Conservation (phyloP, 2,329 filamentous ascomycete species). For the Sclerotiophoma versabilis region DNA sequence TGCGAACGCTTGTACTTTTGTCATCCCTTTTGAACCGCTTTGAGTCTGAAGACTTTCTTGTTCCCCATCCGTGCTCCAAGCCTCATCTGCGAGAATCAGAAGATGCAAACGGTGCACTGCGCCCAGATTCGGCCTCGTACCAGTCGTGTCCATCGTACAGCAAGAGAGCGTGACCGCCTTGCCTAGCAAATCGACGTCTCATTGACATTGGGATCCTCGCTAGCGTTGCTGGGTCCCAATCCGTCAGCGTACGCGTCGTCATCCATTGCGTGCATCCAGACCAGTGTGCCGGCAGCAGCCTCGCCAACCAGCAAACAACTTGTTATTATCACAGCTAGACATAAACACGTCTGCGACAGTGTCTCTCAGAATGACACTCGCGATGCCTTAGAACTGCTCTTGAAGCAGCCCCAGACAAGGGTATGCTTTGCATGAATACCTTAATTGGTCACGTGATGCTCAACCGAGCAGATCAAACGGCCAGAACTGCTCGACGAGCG, state of each 20-base stretch:
- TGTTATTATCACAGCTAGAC: not conserved
- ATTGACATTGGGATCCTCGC: constrained; percentile 14
- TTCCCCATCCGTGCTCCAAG: constrained; percentile 10
- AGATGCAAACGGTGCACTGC: constrained; percentile 4
- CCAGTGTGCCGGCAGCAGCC: constrained; percentile 8
- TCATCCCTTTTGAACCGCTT: constrained; percentile 1
- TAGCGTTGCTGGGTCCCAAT: constrained; percentile 15
- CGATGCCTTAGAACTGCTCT: not conserved
- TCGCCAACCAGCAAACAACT: not conserved
- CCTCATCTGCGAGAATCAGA: not conserved
- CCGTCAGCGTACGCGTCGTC: constrained; percentile 15
- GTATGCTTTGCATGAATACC: not conserved
- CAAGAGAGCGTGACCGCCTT: not conserved
- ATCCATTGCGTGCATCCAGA: constrained; percentile 17
- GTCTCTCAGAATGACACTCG: not conserved
- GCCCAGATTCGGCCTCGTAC: not conserved
- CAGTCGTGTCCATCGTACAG: not conserved
- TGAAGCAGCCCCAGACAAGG: not conserved
- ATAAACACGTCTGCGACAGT: not conserved
- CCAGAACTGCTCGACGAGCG: not conserved
- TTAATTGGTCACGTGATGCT: not conserved
- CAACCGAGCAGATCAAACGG: not conserved
- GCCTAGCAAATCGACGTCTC: constrained; percentile 2
- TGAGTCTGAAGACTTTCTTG: constrained; percentile 1
- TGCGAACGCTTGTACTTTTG: constrained; percentile 7